A percentile compares a stretch with the other conserved stretches of the same genome.
These are phyloP conservation scores for Coniella lustricola DNA, from an alignment of 2,329 filamentous ascomycete species.

Conservation along the genomic window DNA sequence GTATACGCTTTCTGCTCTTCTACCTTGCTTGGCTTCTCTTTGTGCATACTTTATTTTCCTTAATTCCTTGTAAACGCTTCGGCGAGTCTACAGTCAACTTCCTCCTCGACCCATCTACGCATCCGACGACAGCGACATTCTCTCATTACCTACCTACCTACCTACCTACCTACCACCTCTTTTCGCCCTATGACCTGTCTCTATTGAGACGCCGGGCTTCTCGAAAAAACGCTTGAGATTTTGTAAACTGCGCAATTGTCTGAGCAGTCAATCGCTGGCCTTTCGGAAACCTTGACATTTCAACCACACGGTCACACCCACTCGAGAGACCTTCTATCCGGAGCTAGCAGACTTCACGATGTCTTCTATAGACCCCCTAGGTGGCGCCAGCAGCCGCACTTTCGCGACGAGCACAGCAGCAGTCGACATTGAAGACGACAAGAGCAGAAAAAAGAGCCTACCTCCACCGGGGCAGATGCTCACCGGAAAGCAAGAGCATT, in stretches of 20 bases:
- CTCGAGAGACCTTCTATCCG: too few relatives aligned
- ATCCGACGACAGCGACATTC: too few relatives aligned
- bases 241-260: neutral
- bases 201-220: neutral
- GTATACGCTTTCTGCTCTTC: neutral
- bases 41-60: constrained; percentile 2
- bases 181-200: too few relatives aligned
- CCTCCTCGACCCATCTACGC: too few relatives aligned
- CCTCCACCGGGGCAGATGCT: constrained; percentile 45
- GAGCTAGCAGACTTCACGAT: neutral
- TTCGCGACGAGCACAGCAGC: neutral
- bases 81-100: too few relatives aligned
- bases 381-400: constrained; percentile 6
- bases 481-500: constrained; percentile 97
- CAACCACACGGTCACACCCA: too few relatives aligned
- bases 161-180: too few relatives aligned
- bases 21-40: neutral
- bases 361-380: constrained; percentile 1
- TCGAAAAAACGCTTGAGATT: neutral
- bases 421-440: constrained; percentile 19
- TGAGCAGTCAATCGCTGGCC: too few relatives aligned
- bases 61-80: too few relatives aligned
- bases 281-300: neutral
- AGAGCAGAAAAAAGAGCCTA: constrained; percentile 22
- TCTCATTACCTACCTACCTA: too few relatives aligned